These are phyloP conservation scores for Cordyceps tenuipes DNA, from an alignment of 2,329 filamentous ascomycete genomes.

Conservation along the genomic window DNA sequence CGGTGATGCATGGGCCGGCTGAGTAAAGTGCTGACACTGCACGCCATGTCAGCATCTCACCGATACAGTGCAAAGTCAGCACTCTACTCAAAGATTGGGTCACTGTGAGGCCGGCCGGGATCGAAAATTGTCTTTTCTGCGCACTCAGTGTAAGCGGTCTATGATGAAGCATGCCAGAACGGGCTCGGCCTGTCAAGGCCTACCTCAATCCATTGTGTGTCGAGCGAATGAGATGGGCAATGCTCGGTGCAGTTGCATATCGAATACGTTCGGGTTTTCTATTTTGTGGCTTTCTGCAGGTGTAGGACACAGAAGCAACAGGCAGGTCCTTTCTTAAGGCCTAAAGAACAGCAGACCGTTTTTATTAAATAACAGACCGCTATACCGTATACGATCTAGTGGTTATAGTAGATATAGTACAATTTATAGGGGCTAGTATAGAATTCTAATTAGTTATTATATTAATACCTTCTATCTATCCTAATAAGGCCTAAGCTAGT, in stretches of 20 bases:
- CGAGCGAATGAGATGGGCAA: not conserved
- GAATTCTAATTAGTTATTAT: too few relatives aligned
- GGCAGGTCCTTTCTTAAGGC: not conserved
- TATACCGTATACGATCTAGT: too few relatives aligned
- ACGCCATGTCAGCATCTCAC: not conserved
- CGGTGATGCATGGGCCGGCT: not conserved
- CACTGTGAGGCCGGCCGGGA: not conserved
- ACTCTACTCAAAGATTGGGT: not conserved
- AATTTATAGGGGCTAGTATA: too few relatives aligned
- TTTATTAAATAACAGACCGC: too few relatives aligned
- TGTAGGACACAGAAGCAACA: not conserved
- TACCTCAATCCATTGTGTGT: not conserved
- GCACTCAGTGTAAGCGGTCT: not conserved
- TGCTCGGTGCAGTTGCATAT: not conserved
- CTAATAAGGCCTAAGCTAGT: too few relatives aligned
- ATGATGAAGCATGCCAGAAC: not conserved
- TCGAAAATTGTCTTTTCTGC: not conserved
- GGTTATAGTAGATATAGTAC: too few relatives aligned
- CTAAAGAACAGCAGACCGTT: too few relatives aligned
- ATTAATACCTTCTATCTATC: too few relatives aligned
- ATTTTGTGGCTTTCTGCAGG: not conserved
- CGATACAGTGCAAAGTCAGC: not conserved
- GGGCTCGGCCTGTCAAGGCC: not conserved
- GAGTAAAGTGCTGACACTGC: not conserved
- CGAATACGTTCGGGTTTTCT: too few relatives aligned